Conservation (phyloP, 2,329 filamentous ascomycete genomes). For the Teratosphaeriaceae sp. region DNA sequence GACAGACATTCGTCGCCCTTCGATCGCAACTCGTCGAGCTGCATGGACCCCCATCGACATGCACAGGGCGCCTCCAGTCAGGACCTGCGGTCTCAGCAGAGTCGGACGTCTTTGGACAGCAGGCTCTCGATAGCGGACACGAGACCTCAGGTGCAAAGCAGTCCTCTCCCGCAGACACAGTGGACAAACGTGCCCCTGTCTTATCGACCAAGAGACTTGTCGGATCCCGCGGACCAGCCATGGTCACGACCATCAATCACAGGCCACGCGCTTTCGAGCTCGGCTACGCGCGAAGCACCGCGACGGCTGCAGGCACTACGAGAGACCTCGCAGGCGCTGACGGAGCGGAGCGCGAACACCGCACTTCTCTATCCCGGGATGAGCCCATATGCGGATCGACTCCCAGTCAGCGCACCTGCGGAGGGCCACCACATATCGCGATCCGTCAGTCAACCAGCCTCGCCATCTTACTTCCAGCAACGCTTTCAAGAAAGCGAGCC, state of each 20-base stretch:
- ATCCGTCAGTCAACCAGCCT: slow-evolving; percentile 23
- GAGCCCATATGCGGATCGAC: slow-evolving; percentile 16
- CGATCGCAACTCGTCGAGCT: background rate
- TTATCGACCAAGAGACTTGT: slow-evolving; percentile 16
- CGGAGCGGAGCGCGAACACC: slow-evolving; percentile 7
- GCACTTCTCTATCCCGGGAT: slow-evolving; percentile 19
- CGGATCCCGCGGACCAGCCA: slow-evolving; percentile 5
- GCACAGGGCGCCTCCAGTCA: background rate
- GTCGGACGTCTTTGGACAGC: background rate
- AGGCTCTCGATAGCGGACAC: background rate
- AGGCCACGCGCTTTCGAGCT: slow-evolving; percentile 5
- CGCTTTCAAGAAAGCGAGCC: slow-evolving; percentile 6
- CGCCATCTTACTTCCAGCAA: slow-evolving; percentile 11
- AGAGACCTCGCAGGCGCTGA: slow-evolving; percentile 1
- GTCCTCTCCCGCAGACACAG: slow-evolving; percentile 16
- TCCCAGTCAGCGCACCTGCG: slow-evolving; percentile 7
- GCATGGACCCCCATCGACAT: slow-evolving; percentile 2
- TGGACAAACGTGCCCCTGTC: slow-evolving; percentile 15
- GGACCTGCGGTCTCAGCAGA: slow-evolving; percentile 32
- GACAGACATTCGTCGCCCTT: slow-evolving; percentile 3
- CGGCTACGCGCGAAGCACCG: slow-evolving; percentile 4
- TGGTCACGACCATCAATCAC: slow-evolving; percentile 1
- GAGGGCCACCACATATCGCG: slow-evolving; percentile 10
- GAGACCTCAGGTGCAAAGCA: slow-evolving; percentile 6
- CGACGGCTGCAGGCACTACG: slow-evolving; percentile 7